Evolutionary conservation across 495 filamentous ascomycete genomes (phyloP).

Genomic region (Staphylotrichum tortipilum): DNA sequence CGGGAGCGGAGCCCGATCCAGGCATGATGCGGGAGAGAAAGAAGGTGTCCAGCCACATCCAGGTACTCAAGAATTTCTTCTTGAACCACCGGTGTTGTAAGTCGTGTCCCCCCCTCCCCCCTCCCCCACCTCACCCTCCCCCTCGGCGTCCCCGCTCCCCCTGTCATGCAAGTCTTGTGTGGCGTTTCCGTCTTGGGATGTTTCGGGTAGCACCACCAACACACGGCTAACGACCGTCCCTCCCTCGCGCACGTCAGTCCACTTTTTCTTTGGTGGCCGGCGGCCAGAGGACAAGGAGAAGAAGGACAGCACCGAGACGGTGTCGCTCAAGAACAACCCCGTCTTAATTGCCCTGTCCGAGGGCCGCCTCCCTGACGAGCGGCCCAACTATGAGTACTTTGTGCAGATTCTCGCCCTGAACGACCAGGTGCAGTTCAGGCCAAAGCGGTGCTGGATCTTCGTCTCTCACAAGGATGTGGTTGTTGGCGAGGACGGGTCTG

Average conservation of each 20-base stretch:
- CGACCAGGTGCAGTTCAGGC: conserved; percentile 31
- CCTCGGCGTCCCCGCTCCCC: background rate
- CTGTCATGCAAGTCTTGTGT: conserved; percentile 12
- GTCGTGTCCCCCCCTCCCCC: no score
- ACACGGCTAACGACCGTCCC: conserved; percentile 6
- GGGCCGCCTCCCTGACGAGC: conserved; percentile 35
- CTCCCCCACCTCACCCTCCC: no score
- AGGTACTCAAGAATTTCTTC: conserved; percentile 80
- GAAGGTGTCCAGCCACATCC: conserved; percentile 93
- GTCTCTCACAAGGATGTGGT: conserved; percentile 33
- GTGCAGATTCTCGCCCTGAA: conserved; percentile 34
- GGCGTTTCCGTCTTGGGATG: background rate
- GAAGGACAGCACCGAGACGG: conserved; percentile 26
- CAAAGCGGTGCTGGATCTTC: conserved; percentile 39
- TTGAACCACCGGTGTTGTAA: conserved; percentile 32
- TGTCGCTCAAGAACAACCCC: conserved; percentile 46
- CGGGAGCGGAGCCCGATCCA: conserved; percentile 24
- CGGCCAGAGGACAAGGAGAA: conserved; percentile 12
- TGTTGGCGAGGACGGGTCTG: conserved; percentile 26
- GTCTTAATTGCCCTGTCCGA: conserved; percentile 45
- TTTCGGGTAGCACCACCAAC: conserved; percentile 5
- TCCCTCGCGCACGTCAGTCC: conserved; percentile 28
- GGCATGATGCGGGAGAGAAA: conserved; percentile 54
- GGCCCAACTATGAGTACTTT: conserved; percentile 45
- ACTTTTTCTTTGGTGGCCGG: conserved; percentile 36